These are phyloP conservation scores for Cladosporium velox DNA, from an alignment of 2,329 filamentous ascomycete species.

Conservation along the genomic window DNA sequence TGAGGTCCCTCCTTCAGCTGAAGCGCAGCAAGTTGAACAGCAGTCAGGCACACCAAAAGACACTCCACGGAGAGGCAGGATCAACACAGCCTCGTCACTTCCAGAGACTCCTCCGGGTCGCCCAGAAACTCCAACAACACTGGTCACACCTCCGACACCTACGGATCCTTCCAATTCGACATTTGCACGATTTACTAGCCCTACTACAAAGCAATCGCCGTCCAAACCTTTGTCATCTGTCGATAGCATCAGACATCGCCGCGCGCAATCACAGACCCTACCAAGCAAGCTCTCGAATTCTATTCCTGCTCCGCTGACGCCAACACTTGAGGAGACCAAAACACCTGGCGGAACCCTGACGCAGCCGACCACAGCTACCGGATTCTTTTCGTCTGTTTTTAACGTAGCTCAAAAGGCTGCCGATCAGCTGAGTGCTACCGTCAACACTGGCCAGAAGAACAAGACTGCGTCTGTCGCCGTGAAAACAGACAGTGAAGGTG, in stretches of 20 bases:
- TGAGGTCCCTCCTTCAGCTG: constrained; percentile 5
- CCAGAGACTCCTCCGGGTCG: constrained; percentile 46
- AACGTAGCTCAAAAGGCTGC: constrained; percentile 92
- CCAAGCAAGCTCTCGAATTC: constrained; percentile 88
- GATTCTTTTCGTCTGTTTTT: constrained; percentile 93
- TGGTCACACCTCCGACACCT: constrained; percentile 66
- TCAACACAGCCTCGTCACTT: constrained; percentile 39
- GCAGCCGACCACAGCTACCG: constrained; percentile 49
- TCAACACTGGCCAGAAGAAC: constrained; percentile 63
- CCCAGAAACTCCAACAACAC: constrained; percentile 53
- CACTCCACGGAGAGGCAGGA: constrained; percentile 22
- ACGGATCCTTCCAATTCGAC: constrained; percentile 43
- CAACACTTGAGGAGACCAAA: constrained; percentile 71
- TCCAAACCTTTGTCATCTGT: constrained; percentile 28
- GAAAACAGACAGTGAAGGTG: constrained; percentile 34
- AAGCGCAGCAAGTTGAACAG: neutral
- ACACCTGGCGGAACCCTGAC: constrained; percentile 57
- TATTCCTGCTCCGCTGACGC: constrained; percentile 71
- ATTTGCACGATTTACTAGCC: constrained; percentile 24
- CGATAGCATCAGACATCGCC: constrained; percentile 37
- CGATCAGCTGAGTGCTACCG: constrained; percentile 70
- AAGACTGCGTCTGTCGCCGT: constrained; percentile 33
- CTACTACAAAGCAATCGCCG: constrained; percentile 9
- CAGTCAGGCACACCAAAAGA: constrained; percentile 8
- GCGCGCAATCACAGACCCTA: constrained; percentile 35